A percentile compares a stretch with the other conserved stretches of the same genome.
Conservation (phyloP, 2,329 filamentous ascomycete genomes). For the Colletotrichum graminicola region DNA sequence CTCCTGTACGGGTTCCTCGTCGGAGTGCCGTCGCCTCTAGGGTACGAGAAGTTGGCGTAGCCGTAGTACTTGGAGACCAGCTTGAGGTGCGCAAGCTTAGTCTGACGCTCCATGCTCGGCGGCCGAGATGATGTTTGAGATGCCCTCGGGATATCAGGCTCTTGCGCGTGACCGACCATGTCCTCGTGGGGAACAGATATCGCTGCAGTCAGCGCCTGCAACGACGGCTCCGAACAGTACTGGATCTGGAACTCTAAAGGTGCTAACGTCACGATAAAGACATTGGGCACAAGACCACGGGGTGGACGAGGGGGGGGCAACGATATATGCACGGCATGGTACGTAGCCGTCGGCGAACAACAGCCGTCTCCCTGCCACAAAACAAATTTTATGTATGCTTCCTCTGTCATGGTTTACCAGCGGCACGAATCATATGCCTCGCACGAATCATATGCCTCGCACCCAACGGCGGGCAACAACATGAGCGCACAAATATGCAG, state of each 20-base stretch:
- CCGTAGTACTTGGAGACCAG: slow-evolving; percentile 56
- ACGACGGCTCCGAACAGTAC: slow-evolving; percentile 26
- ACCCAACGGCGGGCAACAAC: slow-evolving; percentile 39
- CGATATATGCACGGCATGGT: slow-evolving; percentile 40
- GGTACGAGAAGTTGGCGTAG: slow-evolving; percentile 57
- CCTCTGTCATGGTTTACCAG: slow-evolving; percentile 22
- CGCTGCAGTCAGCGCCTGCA: slow-evolving; percentile 32
- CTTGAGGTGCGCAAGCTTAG: slow-evolving; percentile 54
- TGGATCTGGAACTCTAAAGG: slow-evolving; percentile 2
- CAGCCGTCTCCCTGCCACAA: slow-evolving; percentile 39
- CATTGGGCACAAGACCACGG: slow-evolving; percentile 13
- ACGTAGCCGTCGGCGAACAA: background rate
- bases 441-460: slow-evolving; percentile 36
- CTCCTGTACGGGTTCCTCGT: slow-evolving; percentile 39
- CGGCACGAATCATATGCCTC: slow-evolving; percentile 34
- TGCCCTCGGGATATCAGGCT: slow-evolving; percentile 25
- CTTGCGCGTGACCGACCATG: slow-evolving; percentile 37
- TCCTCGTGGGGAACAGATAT: slow-evolving; percentile 35
- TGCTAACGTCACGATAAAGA: slow-evolving; percentile 18
- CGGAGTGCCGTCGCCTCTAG: slow-evolving; percentile 47
- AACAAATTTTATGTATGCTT: slow-evolving; percentile 37
- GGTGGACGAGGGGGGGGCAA: slow-evolving; percentile 32
- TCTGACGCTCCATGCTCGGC: slow-evolving; percentile 52
- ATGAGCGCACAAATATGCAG: slow-evolving; percentile 42
- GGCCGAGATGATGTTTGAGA: slow-evolving; percentile 36